Conservation (phyloP, 352 stramenopile species). For the Elongisporangium prolatum region DNA sequence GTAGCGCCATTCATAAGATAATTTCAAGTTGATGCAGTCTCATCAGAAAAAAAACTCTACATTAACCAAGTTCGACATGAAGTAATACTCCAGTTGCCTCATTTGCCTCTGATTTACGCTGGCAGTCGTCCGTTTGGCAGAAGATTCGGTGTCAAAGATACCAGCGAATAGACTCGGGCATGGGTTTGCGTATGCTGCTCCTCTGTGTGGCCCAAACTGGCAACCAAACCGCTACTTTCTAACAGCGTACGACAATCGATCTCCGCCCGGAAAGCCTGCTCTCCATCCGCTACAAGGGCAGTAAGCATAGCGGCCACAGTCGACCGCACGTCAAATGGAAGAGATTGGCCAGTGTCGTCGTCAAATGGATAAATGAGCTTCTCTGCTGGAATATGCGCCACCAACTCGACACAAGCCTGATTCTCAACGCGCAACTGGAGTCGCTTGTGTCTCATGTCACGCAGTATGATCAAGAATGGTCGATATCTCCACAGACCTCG, state of each 20-base stretch:
- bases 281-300: constrained; percentile 25
- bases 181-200: background rate
- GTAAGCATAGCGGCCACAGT: constrained; percentile 29
- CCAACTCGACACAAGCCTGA: constrained; percentile 24
- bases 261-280: constrained; percentile 32
- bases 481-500: constrained; percentile 44
- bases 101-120: background rate
- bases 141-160: background rate
- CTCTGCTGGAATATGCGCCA: constrained; percentile 47
- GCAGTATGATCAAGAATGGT: constrained; percentile 33
- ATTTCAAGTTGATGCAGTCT: too few species aligned
- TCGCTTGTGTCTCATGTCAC: constrained; percentile 23
- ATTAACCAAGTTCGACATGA: too few species aligned
- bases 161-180: background rate
- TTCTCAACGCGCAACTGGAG: constrained; percentile 29
- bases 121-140: background rate
- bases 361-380: constrained; percentile 17
- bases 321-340: constrained; percentile 15
- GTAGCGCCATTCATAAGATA: too few species aligned
- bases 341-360: background rate
- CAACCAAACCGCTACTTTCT: background rate
- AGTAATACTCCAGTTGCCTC: background rate
- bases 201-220: background rate
- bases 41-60: too few species aligned
- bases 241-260: constrained; percentile 9